Conservation (phyloP, 2,329 filamentous ascomycete genomes). For the Sporothrix humicola region DNA sequence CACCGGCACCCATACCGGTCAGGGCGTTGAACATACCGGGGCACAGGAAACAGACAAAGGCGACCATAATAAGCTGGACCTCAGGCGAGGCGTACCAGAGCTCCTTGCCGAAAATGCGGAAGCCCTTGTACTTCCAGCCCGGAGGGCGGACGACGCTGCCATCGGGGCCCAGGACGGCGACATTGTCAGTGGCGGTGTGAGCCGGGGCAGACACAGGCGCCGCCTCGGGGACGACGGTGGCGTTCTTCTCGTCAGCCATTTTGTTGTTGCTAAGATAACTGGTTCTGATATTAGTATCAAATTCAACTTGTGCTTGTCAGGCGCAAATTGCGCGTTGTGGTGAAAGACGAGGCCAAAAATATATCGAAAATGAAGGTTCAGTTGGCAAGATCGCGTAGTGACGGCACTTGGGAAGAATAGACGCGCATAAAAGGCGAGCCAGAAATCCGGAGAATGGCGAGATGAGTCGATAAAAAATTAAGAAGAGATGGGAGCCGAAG, state of each 20-base stretch:
- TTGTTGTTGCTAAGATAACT: not conserved
- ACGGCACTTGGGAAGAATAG: not conserved
- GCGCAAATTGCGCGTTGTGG: not conserved
- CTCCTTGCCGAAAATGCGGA: conserved; percentile 59
- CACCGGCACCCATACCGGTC: conserved; percentile 41
- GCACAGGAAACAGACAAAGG: conserved; percentile 66
- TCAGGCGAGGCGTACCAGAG: conserved; percentile 77
- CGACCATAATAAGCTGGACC: conserved; percentile 73
- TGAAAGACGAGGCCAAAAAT: not conserved
- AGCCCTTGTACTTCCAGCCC: conserved; percentile 72
- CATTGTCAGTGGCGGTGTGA: not conserved
- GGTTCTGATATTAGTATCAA: not conserved
- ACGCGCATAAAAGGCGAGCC: not conserved
- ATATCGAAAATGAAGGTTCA: not conserved
- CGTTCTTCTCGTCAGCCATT: conserved; percentile 35
- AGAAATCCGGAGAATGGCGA: not conserved
- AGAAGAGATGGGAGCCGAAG: conserved; percentile 2
- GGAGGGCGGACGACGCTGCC: conserved; percentile 46
- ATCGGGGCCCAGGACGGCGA: conserved; percentile 26
- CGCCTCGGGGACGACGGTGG: conserved; percentile 26
- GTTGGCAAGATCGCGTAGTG: not conserved
- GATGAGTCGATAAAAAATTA: not conserved
- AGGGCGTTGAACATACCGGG: conserved; percentile 44
- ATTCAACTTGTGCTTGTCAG: not conserved
- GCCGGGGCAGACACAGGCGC: conserved; percentile 7